Evolutionary conservation across 2,329 filamentous ascomycete genomes (phyloP), one percentile per base, ranked within the genome.

Genomic region (Talaromyces marneffei): DNA sequence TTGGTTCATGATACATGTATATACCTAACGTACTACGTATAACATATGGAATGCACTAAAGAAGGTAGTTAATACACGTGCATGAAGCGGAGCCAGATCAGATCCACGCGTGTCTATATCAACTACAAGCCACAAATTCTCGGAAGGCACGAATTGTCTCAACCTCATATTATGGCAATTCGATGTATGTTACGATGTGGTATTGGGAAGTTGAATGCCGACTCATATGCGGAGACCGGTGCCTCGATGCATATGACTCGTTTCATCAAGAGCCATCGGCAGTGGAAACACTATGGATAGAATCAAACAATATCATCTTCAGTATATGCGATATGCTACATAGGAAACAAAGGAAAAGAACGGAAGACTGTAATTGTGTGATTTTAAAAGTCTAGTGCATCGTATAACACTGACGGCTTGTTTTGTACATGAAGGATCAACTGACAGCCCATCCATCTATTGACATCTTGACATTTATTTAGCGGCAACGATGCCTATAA

Each of bases 371-470:
- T 62, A 65, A 70, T 65, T 68, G 69, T 74, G 67, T 68, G 72
- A 72, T 75, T 57, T 56, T 42, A 31, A 54, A 71, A 72, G 58
- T 61, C 58, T 65, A 64, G 54, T 50, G 53, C 12, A 52, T 59
- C 58, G 54, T 50, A 66, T 62, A 57, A 74, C 67, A 70, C 66
- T 66, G 72, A 70, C 68, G 69, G 69, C 67, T 66, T 71, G 69
- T 75, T 76, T 75, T 76, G 69, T 75, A 76, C 74, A 76, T 68
- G 68, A 72, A 71, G 69, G 67, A 60, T 40, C 52, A 54, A 37
- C 27, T 23, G 20, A 25, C 48, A 62, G 20, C 56, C 29, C 33
- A 63, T 68, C 68, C 71, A 69, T 70, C 71, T 74, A 75, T 70
- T 74, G 70, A 64, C 72, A 67, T 71, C 75, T 70, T 75, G 70